Evolutionary conservation across 73 alveolate species (phyloP).

Genomic region (Symbiodinium pilosum): DNA sequence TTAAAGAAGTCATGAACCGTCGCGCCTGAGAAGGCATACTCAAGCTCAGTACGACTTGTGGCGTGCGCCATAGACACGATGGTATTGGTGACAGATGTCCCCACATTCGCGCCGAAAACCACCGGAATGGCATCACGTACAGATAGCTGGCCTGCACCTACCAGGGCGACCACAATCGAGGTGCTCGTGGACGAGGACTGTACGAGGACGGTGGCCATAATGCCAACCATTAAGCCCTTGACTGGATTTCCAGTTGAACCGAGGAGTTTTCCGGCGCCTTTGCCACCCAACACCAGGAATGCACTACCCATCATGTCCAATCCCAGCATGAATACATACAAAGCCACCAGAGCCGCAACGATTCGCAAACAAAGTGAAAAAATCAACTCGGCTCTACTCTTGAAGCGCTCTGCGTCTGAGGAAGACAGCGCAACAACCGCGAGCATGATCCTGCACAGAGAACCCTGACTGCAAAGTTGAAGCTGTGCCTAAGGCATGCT

Average conservation of each 20-base stretch:
- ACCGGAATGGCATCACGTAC: neutral
- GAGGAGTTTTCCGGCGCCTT: neutral
- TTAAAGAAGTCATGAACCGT: slow-evolving; percentile 25
- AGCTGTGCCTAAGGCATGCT: neutral
- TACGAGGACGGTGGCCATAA: slow-evolving; percentile 20
- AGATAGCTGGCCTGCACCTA: neutral
- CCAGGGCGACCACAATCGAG: neutral
- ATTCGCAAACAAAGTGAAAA: too few relatives aligned
- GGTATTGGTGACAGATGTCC: slow-evolving; percentile 28
- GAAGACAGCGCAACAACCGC: neutral
- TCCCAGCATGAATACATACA: neutral
- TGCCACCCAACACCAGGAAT: neutral
- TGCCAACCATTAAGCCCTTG: neutral
- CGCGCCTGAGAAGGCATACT: slow-evolving; percentile 28
- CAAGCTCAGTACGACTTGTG: neutral
- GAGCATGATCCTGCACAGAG: neutral
- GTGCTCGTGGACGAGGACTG: slow-evolving; percentile 34
- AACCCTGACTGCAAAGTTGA: too few relatives aligned
- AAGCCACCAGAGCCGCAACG: neutral
- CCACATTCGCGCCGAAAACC: slow-evolving; percentile 32
- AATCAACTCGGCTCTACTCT: neutral
- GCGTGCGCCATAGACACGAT: slow-evolving; percentile 23
- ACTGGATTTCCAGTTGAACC: neutral
- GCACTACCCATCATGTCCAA: slow-evolving; percentile 2
- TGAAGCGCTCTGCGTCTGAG: neutral